Base-by-base conservation (phyloP, 179 eudicot species). In the Heliamphora ciliata region DNA sequence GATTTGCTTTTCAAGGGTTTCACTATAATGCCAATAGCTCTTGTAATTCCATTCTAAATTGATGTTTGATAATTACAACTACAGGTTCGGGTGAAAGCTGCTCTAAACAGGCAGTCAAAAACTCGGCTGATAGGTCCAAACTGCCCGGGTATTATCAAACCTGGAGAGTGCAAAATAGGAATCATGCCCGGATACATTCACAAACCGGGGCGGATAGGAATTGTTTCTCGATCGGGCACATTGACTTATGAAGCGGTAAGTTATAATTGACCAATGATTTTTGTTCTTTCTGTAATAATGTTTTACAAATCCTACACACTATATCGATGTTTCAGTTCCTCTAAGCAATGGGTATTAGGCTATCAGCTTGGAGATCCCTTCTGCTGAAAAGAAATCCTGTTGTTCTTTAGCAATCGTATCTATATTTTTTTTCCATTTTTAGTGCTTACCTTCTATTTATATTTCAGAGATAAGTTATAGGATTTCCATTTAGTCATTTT, bases 181-280 rank as follows among this genome's bases (percentile, higher is more conserved):
- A 96, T 96, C 64, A 96, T 94, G 99, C 99, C 99, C 48, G 99
- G 99, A 55, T 96, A 96, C 84, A 96, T 96, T 86, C 99, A 96
- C 90, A 96, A 96, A 87, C 99, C 99, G 54, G 99, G 99, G 18
- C 98, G 98, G 84, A 85, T 96, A 13, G 99, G 99, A 81, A 96
- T 96, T 88, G 99, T 96, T 82, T 96, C 99, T 80, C 92, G 99
- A 84, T 96, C 99, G 80, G 99, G 99, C 72, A 96, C 99, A 80
- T 83, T 96, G 92, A 96, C 99, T 54, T 96, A 96, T 89, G 99
- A 96, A 91, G 99, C 99, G 80, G 99, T 96, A 83, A 87, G 98
- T 79, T 80, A 50, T 24, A 21, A 7, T 80, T 83, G 70, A 4
- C 18, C 8, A 15, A 9, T 2, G 24, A 63, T 46, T 50, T 46